phyloP scores from a whole-genome alignment of 177 flowering plant species.

The Vitis hybrid region DNA sequence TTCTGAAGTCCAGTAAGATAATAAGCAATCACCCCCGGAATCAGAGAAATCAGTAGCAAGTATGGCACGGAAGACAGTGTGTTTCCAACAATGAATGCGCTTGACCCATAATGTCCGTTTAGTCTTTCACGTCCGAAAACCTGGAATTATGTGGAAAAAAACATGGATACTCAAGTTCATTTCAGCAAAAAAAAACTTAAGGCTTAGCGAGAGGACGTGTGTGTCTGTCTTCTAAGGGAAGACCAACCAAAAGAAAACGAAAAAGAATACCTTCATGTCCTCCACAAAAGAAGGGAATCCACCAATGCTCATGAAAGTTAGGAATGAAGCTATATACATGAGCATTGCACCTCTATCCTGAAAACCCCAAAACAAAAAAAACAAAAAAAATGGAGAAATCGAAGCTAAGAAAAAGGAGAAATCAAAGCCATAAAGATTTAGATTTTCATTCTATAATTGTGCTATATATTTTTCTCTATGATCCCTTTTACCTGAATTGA shows the following conservation, averaged over 20 bases:
- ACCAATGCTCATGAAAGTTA: slow-evolving; percentile 52
- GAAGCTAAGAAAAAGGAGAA: background rate
- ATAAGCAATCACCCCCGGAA: slow-evolving; percentile 51
- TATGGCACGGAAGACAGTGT: slow-evolving; percentile 55
- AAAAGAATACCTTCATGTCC: slow-evolving; percentile 20
- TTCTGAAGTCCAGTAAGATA: slow-evolving; percentile 39
- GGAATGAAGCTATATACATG: slow-evolving; percentile 36
- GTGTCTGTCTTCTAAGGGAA: no score
- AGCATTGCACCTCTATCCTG: slow-evolving; percentile 48
- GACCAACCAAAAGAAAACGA: no score
- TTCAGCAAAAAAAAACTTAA: no score
- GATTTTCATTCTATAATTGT: no score
- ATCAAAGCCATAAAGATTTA: no score
- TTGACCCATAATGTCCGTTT: slow-evolving; percentile 59
- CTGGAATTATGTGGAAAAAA: slow-evolving; percentile 14
- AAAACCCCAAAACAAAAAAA: no score
- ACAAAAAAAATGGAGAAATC: background rate
- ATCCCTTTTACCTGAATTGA: slow-evolving; percentile 39
- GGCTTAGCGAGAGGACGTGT: no score
- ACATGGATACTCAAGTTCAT: no score
- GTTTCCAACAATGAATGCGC: slow-evolving; percentile 52
- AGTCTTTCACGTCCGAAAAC: slow-evolving; percentile 58
- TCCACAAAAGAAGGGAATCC: slow-evolving; percentile 59
- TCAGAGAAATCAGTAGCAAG: slow-evolving; percentile 40
- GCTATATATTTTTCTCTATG: background rate